Conservation (phyloP, 768 basidiomycete genomes). For the Serendipita sp. region DNA sequence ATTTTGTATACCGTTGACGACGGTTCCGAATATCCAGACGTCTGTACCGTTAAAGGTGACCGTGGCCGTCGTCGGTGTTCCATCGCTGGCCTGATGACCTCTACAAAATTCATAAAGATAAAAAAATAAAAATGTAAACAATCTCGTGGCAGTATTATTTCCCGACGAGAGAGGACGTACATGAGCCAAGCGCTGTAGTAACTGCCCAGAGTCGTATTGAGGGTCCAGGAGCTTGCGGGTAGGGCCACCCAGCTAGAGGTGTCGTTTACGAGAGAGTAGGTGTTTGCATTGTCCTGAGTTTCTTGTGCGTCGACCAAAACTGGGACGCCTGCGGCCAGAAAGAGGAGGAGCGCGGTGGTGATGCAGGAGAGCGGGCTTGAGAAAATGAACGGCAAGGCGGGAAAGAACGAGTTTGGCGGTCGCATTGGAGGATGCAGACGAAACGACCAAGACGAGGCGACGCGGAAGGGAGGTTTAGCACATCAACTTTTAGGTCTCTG, state of each 20-base stretch:
- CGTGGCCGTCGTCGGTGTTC: not conserved
- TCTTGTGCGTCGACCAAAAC: not conserved
- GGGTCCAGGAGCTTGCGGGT: not conserved
- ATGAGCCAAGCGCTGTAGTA: not conserved
- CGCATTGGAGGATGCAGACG: too few relatives aligned
- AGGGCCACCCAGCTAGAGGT: not conserved
- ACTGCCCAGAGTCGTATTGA: not conserved
- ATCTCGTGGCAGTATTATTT: too few relatives aligned
- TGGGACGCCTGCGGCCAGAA: not conserved
- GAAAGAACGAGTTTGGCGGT: too few relatives aligned
- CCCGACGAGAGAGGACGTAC: not conserved
- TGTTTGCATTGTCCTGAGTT: not conserved
- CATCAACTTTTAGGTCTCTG: too few relatives aligned
- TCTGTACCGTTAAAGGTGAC: not conserved
- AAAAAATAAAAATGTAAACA: not conserved
- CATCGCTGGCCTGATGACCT: not conserved
- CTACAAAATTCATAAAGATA: not conserved
- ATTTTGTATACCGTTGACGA: not conserved
- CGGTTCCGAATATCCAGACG: not conserved
- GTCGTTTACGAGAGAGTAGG: not conserved
- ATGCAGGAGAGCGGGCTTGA: not conserved
- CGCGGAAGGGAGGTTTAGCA: too few relatives aligned
- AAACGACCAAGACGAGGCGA: too few relatives aligned
- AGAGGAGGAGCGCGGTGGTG: not conserved
- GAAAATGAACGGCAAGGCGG: too few relatives aligned